phyloP scores from a whole-genome alignment of 140 eudicot genomes.

The Erigeron philadelphicus region DNA sequence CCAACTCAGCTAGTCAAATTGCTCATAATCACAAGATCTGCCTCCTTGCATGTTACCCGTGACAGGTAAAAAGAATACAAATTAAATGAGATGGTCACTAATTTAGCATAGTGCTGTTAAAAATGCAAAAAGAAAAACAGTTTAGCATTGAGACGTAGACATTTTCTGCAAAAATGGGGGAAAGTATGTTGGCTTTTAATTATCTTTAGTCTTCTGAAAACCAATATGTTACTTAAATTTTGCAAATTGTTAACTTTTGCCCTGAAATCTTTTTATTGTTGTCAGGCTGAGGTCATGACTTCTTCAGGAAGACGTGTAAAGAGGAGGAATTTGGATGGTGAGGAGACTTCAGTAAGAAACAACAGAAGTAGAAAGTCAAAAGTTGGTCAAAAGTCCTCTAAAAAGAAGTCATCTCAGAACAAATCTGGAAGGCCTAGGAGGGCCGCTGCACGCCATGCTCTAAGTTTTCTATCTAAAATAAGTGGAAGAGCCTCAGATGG shows the following conservation, averaged over 20 bases:
- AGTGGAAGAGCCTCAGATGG: constrained; percentile 66
- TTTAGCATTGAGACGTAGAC: too few species aligned
- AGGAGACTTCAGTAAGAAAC: constrained; percentile 41
- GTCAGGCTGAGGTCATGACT: constrained; percentile 73
- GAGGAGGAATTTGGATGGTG: constrained; percentile 83
- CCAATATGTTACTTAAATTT: too few species aligned
- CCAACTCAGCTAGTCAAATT: too few species aligned
- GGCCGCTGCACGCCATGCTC: constrained; percentile 93
- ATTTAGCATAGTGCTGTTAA: too few species aligned
- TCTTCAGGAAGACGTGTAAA: constrained; percentile 98
- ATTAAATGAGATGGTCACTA: too few species aligned
- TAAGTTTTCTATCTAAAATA: constrained; percentile 63
- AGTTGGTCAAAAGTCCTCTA: constrained; percentile 45
- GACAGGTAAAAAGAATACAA: too few species aligned
- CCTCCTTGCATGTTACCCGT: too few species aligned
- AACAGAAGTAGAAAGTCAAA: constrained; percentile 46
- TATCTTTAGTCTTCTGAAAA: too few species aligned
- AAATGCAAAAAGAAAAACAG: too few species aligned
- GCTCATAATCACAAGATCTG: too few species aligned
- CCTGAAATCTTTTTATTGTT: not conserved
- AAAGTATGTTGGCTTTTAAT: too few species aligned
- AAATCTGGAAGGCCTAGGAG: constrained; percentile 77
- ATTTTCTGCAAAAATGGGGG: not conserved
- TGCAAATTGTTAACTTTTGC: not conserved
- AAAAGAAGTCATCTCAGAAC: constrained; percentile 55